A percentile compares a stretch with the other conserved stretches of the same genome.
Evolutionary conservation across 257 asterid species (phyloP).

Genomic region (Ophiorrhiza pumila): DNA sequence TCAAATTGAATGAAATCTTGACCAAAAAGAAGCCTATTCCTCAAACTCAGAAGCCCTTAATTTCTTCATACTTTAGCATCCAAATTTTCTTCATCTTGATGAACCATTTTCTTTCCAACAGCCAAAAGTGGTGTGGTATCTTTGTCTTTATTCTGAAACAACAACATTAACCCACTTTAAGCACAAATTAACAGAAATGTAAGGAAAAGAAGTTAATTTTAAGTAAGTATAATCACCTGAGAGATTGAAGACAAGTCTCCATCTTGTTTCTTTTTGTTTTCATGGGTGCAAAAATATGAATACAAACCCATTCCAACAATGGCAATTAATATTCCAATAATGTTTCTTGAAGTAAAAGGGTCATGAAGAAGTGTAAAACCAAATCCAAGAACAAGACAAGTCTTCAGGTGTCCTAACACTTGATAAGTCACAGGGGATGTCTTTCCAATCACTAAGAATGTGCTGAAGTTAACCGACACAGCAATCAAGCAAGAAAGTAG

Average conservation of each 20-base stretch:
- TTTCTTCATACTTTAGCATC: constrained; percentile 27
- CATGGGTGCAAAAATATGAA: constrained; percentile 75
- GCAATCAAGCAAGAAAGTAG: constrained; percentile 82
- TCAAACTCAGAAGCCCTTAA: constrained; percentile 44
- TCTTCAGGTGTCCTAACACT: constrained; percentile 80
- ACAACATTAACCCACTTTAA: not conserved
- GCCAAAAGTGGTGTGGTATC: constrained; percentile 61
- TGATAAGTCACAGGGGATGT: constrained; percentile 96
- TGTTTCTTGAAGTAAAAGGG: constrained; percentile 75
- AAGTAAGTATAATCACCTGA: constrained; percentile 31
- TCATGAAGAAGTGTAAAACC: constrained; percentile 85
- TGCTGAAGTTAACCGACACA: constrained; percentile 86
- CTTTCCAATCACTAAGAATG: constrained; percentile 86
- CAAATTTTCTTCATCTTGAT: constrained; percentile 50
- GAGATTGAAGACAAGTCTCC: constrained; percentile 42
- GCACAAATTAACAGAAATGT: not conserved
- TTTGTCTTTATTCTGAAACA: constrained; percentile 58
- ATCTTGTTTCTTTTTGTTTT: constrained; percentile 56
- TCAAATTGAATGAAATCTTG: not conserved
- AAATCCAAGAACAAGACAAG: constrained; percentile 84
- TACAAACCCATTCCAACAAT: constrained; percentile 81
- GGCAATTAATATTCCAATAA: constrained; percentile 70
- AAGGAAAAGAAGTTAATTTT: not conserved
- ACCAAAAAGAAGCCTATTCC: constrained; percentile 3
- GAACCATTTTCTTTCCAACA: constrained; percentile 20